Base-by-base conservation (phyloP, 345 rosid species). In the Gynandropsis gynandra region DNA sequence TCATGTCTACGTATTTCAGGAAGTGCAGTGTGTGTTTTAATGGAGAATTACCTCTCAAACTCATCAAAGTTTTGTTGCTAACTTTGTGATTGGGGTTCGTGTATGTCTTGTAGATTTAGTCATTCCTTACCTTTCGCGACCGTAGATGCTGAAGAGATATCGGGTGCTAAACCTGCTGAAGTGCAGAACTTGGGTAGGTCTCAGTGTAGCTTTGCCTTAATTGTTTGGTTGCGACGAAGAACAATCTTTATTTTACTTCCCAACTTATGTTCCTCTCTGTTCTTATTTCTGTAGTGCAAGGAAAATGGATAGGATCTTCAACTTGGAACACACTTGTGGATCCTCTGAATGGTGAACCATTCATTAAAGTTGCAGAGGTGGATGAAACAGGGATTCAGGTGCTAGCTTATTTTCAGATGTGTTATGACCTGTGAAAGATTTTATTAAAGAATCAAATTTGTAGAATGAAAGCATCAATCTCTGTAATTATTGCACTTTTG, bases 331-430 rank as follows among this genome's bases (percentile, higher is more conserved):
- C 80, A 0, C 64, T 92, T 49, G 29, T 87, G 56, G 97, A 92
- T 79, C 98, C 98, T 69, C 56, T 92, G 46, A 92, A 87, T 75
- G 98, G 97, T 61, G 98, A 92, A 49, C 76, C 90, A 0, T 92
- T 92, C 69, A 85, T 92, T 50, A 81, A 78, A 58, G 70, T 87
- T 63, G 86, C 93, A 56, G 93, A 92, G 41, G 78, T 92, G 6
- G 83, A 80, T 57, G 87, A 82, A 79, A 49, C 67, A 5, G 93
- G 68, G 67, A 74, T 83, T 69, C 76, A 79, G 90, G 98, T 87
- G 51, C 44, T 54, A 16, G 31, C 18, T 37, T 43, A 1, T 5
- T 41, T 24, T 5, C 4, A 24, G 29, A 24, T 24, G 29, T 24
- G 29, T 24, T 24, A 24, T 24, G 29, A 24, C 29, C n/a, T 24